Base-by-base conservation (phyloP, 2,329 filamentous ascomycete genomes). In the Penicillium rolfsii region DNA sequence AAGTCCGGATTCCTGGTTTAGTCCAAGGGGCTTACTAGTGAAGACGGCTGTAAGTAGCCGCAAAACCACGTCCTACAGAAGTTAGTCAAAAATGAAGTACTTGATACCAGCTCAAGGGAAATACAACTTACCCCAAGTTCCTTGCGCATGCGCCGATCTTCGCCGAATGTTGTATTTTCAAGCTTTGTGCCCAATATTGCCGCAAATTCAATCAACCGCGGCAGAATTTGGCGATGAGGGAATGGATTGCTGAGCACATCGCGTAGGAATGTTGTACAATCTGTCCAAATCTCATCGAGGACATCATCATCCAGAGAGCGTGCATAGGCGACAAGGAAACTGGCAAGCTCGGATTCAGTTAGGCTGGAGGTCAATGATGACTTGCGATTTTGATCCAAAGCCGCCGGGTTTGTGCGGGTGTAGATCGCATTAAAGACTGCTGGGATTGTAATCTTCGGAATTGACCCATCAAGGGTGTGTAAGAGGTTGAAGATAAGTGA, bases 241-340 rank as follows among this genome's bases (percentile, higher is more conserved):
- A 99, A 92, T 1, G 95, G 96, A 71, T 99, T 99, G 26, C 89
- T 88, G 30, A 99, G 83, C 30, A 99, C 85, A 73, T 99, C 96
- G 64, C 88, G 90, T 62, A 98, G 77, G 75, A 99, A 99, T 0
- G 89, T 86, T 70, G 93, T 92, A 74, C 94, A 99, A 73, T 99
- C 94, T 43, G 88, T 84, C 95, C 95, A 99, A 52, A 99, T 97
- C 77, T 99, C 95, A 70, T 99, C 95, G 85, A 97, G 94, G 16
- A 95, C 91, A 79, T 99, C 95, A 70, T 99, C 95, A 71, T 99
- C 95, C 12, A 98, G 82, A 0, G 93, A 95, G 33, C 86, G 86
- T 0, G 93, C 89, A 75, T 99, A 99, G 64, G 95, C 91, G 7
- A 97, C 91, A 48, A 98, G 78, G 74, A 99, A 99, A 8, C 90